Evolutionary conservation across 768 basidiomycete genomes (phyloP).

Genomic region (Kwoniella sp.): DNA sequence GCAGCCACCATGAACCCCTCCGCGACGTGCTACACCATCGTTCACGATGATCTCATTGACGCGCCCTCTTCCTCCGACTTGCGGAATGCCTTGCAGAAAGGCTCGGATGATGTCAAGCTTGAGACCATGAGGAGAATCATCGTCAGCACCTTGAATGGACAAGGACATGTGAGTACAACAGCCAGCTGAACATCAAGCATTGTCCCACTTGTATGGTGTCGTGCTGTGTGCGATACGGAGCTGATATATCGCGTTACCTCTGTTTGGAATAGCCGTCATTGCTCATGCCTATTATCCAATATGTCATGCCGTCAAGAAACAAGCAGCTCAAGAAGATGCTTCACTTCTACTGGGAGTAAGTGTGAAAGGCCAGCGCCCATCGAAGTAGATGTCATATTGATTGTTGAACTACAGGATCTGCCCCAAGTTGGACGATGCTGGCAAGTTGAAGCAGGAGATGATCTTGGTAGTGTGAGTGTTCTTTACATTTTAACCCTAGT

Average conservation of each 20-base stretch:
- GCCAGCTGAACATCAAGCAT: neutral
- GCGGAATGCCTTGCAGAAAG: conserved; percentile 82
- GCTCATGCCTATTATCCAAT: conserved; percentile 98
- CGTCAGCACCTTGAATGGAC: conserved; percentile 89
- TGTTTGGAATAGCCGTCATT: conserved; percentile 67
- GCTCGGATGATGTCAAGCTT: conserved; percentile 92
- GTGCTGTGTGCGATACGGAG: conserved; percentile 1
- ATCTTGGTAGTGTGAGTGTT: conserved; percentile 88
- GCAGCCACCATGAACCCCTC: conserved; percentile 49
- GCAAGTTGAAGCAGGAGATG: conserved; percentile 99
- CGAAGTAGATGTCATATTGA: neutral
- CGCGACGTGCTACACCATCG: conserved; percentile 54
- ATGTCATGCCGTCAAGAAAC: conserved; percentile 89
- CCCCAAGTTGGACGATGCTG: conserved; percentile 94
- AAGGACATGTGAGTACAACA: conserved; percentile 69
- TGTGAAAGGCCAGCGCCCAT: neutral
- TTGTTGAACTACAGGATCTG: conserved; percentile 65
- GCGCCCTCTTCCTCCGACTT: conserved; percentile 80
- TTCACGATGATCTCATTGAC: conserved; percentile 54
- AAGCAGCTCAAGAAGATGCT: conserved; percentile 96
- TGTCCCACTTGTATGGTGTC: neutral
- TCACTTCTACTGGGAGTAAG: conserved; percentile 58
- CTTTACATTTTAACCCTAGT: too few species aligned
- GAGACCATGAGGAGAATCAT: conserved; percentile 95
- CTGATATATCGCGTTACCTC: conserved; percentile 2